Percentiles rank a stretch among this genome's conserved stretches.
Conservation (phyloP, 306 rosid species). For the Coriaria nepalensis region DNA sequence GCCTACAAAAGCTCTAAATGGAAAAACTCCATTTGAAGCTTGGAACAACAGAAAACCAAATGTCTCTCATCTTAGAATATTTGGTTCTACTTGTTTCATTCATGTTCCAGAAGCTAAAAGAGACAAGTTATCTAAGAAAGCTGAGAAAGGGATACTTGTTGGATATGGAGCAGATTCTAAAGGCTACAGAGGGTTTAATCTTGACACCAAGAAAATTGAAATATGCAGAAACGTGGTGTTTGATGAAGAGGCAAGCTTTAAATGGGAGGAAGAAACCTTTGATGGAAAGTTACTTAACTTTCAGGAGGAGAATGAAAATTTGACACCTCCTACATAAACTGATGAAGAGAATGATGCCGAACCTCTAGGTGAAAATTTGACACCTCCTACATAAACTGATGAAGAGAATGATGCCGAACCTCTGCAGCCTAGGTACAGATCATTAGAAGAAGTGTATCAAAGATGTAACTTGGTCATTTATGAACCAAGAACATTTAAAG, state of each 20-base stretch:
- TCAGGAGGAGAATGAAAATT: too few species aligned
- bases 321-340: too few species aligned
- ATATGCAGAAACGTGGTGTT: background rate
- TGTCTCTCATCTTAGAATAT: background rate
- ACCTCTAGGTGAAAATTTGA: too few species aligned
- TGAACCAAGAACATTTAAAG: background rate
- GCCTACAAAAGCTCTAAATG: background rate
- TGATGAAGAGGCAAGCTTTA: background rate
- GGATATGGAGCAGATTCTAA: background rate
- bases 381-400: background rate
- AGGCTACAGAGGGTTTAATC: background rate
- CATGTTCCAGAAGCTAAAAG: background rate
- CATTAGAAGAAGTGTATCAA: background rate
- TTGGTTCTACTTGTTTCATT: background rate
- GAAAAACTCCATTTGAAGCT: background rate
- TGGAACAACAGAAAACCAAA: background rate
- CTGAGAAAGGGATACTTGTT: background rate
- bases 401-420: background rate
- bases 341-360: background rate
- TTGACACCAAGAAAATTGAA: background rate
- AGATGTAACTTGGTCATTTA: background rate
- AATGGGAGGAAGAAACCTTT: background rate
- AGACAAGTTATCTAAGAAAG: slow-evolving; percentile 2
- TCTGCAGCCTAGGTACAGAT: background rate
- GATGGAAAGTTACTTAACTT: too few species aligned